These are phyloP conservation scores for Solanum sitiens DNA, from an alignment of 257 asterid genomes.

Conservation along the genomic window DNA sequence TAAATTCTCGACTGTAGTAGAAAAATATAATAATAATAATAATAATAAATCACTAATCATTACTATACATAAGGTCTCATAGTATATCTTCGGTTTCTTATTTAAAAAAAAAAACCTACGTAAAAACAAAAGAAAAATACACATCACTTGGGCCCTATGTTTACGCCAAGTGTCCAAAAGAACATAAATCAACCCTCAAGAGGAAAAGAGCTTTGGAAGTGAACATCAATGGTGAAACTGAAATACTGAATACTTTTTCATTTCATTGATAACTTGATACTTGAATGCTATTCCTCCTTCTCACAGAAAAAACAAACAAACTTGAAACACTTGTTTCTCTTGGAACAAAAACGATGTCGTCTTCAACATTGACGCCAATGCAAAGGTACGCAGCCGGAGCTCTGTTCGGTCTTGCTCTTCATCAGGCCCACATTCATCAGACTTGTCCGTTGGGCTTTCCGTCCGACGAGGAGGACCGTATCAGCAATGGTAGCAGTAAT, in stretches of 20 bases:
- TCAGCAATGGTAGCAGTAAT: constrained; percentile 43
- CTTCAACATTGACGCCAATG: constrained; percentile 52
- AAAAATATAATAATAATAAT: no score
- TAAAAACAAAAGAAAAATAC: neutral
- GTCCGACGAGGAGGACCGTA: constrained; percentile 31
- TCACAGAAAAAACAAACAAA: neutral
- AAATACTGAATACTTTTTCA: neutral
- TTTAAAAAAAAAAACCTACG: no score
- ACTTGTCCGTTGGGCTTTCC: constrained; percentile 60
- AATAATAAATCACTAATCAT: no score
- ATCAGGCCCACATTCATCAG: constrained; percentile 73
- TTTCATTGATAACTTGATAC: neutral
- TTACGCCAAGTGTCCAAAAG: neutral
- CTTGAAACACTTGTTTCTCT: neutral
- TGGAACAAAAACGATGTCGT: constrained; percentile 11
- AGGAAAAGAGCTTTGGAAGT: neutral
- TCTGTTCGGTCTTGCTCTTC: constrained; percentile 58
- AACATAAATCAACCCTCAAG: neutral
- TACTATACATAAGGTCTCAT: neutral
- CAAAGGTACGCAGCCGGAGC: constrained; percentile 83
- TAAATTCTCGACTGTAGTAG: no score
- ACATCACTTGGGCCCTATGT: neutral
- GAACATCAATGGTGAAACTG: neutral
- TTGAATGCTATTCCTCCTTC: neutral
- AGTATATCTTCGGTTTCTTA: neutral